A percentile compares a stretch with the other conserved stretches of the same genome.
These are phyloP conservation scores for Tulasnella sp. DNA, from an alignment of 768 basidiomycete species.

Conservation along the genomic window DNA sequence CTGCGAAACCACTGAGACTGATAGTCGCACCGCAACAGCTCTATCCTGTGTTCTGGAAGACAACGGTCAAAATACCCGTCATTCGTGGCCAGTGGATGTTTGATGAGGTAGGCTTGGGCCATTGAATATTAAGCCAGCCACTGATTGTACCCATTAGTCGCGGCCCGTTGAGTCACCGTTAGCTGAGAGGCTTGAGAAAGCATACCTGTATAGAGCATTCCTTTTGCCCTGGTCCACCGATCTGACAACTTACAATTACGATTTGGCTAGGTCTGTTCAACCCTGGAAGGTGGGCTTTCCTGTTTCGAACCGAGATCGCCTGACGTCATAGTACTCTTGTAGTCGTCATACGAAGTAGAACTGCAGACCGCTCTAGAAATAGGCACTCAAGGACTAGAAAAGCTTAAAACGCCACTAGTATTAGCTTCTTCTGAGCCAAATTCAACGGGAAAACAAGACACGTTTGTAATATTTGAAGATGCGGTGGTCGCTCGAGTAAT, in stretches of 20 bases:
- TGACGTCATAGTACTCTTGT: neutral
- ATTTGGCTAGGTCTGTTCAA: conserved; percentile 34
- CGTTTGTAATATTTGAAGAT: conserved; percentile 41
- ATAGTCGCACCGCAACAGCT: conserved; percentile 29
- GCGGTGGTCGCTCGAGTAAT: conserved; percentile 37
- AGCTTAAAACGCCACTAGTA: conserved; percentile 38
- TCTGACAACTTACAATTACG: neutral
- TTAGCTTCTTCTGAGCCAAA: conserved; percentile 1
- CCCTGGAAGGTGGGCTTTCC: conserved; percentile 34
- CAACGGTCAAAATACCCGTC: conserved; percentile 39
- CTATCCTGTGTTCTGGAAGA: conserved; percentile 42
- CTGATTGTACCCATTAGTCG: conserved; percentile 29
- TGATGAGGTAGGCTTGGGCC: conserved; percentile 33
- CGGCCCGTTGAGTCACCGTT: conserved; percentile 40
- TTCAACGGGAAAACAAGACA: conserved; percentile 26
- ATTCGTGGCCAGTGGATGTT: conserved; percentile 42
- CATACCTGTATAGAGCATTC: conserved; percentile 34
- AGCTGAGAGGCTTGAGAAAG: conserved; percentile 39
- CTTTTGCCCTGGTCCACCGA: neutral
- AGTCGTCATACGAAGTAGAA: conserved; percentile 40
- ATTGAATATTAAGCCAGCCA: neutral
- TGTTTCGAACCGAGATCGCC: neutral
- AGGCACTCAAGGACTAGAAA: conserved; percentile 40
- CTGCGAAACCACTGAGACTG: neutral
- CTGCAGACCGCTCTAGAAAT: conserved; percentile 38